phyloP scores from a whole-genome alignment of 2,329 filamentous ascomycete genomes.

The Penicillium sp. region DNA sequence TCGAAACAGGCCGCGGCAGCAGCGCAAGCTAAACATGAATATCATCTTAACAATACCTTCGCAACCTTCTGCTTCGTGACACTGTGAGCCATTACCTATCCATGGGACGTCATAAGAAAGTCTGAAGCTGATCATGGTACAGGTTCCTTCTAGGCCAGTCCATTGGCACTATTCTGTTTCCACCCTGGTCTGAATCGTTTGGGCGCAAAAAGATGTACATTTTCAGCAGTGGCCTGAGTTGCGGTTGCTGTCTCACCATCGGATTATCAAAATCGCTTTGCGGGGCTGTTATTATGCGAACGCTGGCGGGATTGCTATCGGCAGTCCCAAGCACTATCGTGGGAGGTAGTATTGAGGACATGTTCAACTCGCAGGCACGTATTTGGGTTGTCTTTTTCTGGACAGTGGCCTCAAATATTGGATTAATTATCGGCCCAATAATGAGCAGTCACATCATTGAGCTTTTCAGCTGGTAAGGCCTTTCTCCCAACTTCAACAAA shows the following conservation, averaged over 20 bases:
- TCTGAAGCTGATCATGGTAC: background rate
- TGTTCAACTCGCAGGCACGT: constrained; percentile 49
- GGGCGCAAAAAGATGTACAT: constrained; percentile 42
- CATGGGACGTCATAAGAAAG: background rate
- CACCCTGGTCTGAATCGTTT: constrained; percentile 42
- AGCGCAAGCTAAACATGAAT: constrained; percentile 29
- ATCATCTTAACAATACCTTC: constrained; percentile 25
- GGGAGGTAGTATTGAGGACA: constrained; percentile 53
- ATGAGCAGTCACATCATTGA: constrained; percentile 46
- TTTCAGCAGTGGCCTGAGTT: constrained; percentile 31
- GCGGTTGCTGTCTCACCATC: constrained; percentile 40
- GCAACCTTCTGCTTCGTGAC: constrained; percentile 37
- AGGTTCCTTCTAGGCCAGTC: constrained; percentile 40
- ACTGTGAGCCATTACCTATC: constrained; percentile 16
- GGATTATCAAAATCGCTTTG: constrained; percentile 39
- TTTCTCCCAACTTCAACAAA: background rate
- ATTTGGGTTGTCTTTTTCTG: constrained; percentile 52
- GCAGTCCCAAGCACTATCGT: constrained; percentile 52
- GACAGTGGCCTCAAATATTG: constrained; percentile 47
- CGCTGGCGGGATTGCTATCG: constrained; percentile 48
- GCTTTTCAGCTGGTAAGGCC: constrained; percentile 40
- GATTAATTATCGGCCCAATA: constrained; percentile 48
- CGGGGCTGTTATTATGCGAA: constrained; percentile 44
- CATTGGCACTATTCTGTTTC: constrained; percentile 36
- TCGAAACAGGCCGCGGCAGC: constrained; percentile 32